Percentiles rank a stretch among this genome's conserved stretches.
These are phyloP conservation scores for Xylariaceae sp. DNA, from an alignment of 2,329 filamentous ascomycete species.

Conservation along the genomic window DNA sequence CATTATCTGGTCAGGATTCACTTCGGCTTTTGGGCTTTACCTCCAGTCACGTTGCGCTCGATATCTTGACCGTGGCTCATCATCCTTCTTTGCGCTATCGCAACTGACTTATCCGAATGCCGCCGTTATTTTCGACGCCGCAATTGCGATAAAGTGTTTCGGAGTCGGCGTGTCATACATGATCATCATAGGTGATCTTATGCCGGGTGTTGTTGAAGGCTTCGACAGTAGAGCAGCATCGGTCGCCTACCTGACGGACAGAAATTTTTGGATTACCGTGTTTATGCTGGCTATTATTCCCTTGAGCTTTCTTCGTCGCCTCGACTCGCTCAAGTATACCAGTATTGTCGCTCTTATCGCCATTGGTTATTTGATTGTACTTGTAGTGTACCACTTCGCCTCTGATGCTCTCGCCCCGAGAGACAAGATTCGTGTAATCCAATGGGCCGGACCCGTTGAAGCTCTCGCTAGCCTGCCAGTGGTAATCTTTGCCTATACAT, in stretches of 20 bases:
- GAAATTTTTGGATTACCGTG: constrained; percentile 96
- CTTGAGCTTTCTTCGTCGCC: constrained; percentile 84
- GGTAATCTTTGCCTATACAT: constrained; percentile 99
- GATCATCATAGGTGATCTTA: constrained; percentile 97
- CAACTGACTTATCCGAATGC: constrained; percentile 97
- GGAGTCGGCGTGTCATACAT: constrained; percentile 96
- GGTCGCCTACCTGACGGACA: constrained; percentile 79
- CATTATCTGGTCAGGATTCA: constrained; percentile 89
- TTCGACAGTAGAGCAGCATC: constrained; percentile 71
- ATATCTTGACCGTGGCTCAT: constrained; percentile 86
- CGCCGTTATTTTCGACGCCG: constrained; percentile 91
- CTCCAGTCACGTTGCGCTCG: constrained; percentile 91
- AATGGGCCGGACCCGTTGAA: constrained; percentile 80
- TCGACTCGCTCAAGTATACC: constrained; percentile 97
- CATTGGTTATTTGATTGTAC: constrained; percentile 90
- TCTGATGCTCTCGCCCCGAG: constrained; percentile 78
- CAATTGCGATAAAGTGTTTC: constrained; percentile 97
- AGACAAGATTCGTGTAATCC: constrained; percentile 75
- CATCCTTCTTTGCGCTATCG: constrained; percentile 95
- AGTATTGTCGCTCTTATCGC: constrained; percentile 89
- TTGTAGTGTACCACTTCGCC: constrained; percentile 92
- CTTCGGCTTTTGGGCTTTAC: constrained; percentile 91
- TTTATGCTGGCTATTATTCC: constrained; percentile 98
- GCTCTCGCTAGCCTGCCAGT: constrained; percentile 89
- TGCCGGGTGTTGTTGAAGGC: constrained; percentile 90